Evolutionary conservation across 73 alveolate species (phyloP), one percentile per base, ranked within the genome.

Genomic region (Stentor roeselii): DNA sequence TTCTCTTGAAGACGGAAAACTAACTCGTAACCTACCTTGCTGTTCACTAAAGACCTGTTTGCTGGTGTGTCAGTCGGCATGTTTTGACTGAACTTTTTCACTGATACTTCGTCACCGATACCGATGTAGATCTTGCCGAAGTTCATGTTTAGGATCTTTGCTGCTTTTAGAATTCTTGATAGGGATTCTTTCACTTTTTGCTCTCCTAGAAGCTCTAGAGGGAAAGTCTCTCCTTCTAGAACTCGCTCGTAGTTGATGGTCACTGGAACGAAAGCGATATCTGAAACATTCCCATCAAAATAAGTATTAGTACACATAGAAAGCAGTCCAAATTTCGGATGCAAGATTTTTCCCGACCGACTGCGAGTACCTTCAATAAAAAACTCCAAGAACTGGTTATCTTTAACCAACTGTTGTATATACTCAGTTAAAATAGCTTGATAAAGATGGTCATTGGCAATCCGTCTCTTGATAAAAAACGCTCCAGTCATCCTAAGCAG

Each of bases 221-320:
- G 99, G 89, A 91, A 95, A 21, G 98, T 93, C 58, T 95, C 97
- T 36, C 97, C 99, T 86, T 95, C 99, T 39, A 93, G 85, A n/a
- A 95, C 94, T 78, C 96, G 86, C 35, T 95, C 93, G 84, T 95
- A 95, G 85, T 94, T 95, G 58, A 95, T 92, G 4, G 99, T 93
- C 39, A 93, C 94, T 31, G 99, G 99, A 50, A 95, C 86, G 31
- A 95, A 84, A 37, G 90, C 77, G 1, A 93, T 87, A 78, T 95
- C 99, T 36, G 84, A 75, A 35, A 90, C 87, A 67, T 91, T 83
- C 61, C 87, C 88, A 31, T 87, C 91, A 76, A 83, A 95, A 82
- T 82, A 92, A 38, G 95, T 92, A 36, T 91, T 93, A 15, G 94
- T 39, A 36, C 89, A 86, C 39, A 88, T 85, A 42, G 90, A 82